Conservation (phyloP, 345 rosid species). For the Arabidopsis arenosa region DNA sequence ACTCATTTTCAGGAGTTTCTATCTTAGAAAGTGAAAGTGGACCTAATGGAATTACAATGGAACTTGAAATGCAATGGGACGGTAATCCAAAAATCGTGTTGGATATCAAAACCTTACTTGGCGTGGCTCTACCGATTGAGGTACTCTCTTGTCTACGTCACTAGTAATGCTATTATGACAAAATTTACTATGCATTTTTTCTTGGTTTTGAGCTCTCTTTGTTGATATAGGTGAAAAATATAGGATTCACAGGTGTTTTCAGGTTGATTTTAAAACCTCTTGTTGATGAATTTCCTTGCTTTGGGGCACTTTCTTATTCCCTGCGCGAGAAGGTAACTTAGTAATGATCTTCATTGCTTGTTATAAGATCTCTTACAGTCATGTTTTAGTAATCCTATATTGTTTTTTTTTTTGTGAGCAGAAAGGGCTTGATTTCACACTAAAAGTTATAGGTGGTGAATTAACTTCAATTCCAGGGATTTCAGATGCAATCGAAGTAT, state of each 20-base stretch:
- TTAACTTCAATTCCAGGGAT: conserved; percentile 82
- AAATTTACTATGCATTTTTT: background rate
- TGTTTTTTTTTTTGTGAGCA: conserved; percentile 42
- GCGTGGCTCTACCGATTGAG: conserved; percentile 80
- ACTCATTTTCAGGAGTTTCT: conserved; percentile 59
- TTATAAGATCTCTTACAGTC: background rate
- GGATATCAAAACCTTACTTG: conserved; percentile 73
- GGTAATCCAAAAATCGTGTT: conserved; percentile 83
- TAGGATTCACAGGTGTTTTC: conserved; percentile 92
- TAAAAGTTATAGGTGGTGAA: conserved; percentile 80
- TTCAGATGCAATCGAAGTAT: conserved; percentile 85
- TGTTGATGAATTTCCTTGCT: conserved; percentile 82
- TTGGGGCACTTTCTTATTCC: conserved; percentile 87
- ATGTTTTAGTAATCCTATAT: conserved; percentile 9
- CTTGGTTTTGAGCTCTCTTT: conserved; percentile 27
- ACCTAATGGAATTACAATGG: conserved; percentile 65
- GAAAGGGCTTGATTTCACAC: conserved; percentile 82
- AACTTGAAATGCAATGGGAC: conserved; percentile 96
- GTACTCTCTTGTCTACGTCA: too few relatives aligned
- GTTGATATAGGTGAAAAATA: conserved; percentile 71
- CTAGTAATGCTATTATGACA: background rate
- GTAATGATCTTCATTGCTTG: background rate
- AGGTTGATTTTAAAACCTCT: conserved; percentile 91
- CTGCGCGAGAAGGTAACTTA: conserved; percentile 68
- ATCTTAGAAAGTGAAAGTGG: conserved; percentile 64